Conservation (phyloP, 2,329 filamentous ascomycete genomes). For the Endocalyx cinctus region DNA sequence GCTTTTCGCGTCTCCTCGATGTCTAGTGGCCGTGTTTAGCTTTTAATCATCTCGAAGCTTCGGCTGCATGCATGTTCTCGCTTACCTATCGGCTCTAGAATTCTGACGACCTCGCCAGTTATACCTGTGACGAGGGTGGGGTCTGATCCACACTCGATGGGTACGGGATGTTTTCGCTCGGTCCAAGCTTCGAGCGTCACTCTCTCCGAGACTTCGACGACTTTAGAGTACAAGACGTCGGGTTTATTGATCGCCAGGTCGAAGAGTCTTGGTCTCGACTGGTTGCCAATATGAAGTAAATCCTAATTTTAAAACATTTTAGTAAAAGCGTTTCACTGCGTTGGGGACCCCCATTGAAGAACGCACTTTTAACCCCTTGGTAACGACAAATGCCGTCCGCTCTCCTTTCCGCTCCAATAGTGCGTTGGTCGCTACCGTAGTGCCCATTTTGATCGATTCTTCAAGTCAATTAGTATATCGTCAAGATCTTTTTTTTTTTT, state of each 20-base stretch:
- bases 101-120: conserved; percentile 2
- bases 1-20: background rate
- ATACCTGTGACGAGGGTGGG: conserved; percentile 7
- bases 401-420: conserved; percentile 3
- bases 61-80: too few relatives aligned
- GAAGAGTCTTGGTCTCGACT: conserved; percentile 17
- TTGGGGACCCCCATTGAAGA: too few relatives aligned
- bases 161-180: conserved; percentile 4
- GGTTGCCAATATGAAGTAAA: conserved; percentile 12
- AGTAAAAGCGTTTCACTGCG: too few relatives aligned
- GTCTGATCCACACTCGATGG: conserved; percentile 1
- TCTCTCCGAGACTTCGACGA: conserved; percentile 16
- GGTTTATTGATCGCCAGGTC: conserved; percentile 18
- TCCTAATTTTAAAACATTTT: too few relatives aligned
- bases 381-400: conserved; percentile 2
- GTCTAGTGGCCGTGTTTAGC: conserved; percentile 4
- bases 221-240: conserved; percentile 15
- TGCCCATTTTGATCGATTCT: conserved; percentile 20
- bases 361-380: conserved; percentile 4
- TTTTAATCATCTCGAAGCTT: too few relatives aligned
- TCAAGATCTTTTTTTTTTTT: too few relatives aligned
- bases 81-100: too few relatives aligned
- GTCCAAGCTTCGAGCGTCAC: conserved; percentile 16
- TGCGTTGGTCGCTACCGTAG: conserved; percentile 5
- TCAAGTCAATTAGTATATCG: too few relatives aligned